Conservation (phyloP, 2,329 filamentous ascomycete species). For the Colletotrichum sp. region DNA sequence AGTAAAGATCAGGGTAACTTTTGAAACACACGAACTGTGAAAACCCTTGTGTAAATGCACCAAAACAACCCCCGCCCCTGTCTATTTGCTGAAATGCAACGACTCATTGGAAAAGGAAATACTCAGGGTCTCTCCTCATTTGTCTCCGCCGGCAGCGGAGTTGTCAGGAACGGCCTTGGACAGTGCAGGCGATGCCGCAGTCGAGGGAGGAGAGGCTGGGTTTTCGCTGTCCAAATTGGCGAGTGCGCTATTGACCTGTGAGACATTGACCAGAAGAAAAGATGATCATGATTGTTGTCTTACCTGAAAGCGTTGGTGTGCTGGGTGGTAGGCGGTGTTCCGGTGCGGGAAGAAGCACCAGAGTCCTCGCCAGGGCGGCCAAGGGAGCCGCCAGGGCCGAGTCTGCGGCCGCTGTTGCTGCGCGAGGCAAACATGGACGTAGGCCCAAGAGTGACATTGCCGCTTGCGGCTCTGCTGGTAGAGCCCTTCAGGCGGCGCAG, state of each 20-base stretch:
- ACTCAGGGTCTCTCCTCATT: slow-evolving; percentile 33
- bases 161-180: slow-evolving; percentile 65
- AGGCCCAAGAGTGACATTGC: slow-evolving; percentile 76
- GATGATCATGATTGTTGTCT: slow-evolving; percentile 35
- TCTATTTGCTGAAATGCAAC: slow-evolving; percentile 59
- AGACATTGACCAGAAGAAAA: slow-evolving; percentile 22
- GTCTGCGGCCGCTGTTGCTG: slow-evolving; percentile 85
- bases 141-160: slow-evolving; percentile 45
- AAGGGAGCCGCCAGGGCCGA: slow-evolving; percentile 77
- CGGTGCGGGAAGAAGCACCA: slow-evolving; percentile 84
- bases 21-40: slow-evolving; percentile 51
- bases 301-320: slow-evolving; percentile 95
- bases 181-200: slow-evolving; percentile 69
- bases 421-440: slow-evolving; percentile 88
- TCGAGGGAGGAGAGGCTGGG: slow-evolving; percentile 73
- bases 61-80: slow-evolving; percentile 47
- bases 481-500: slow-evolving; percentile 79
- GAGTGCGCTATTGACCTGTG: slow-evolving; percentile 52
- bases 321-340: slow-evolving; percentile 78
- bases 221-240: slow-evolving; percentile 67
- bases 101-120: slow-evolving; percentile 32
- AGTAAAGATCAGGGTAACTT: slow-evolving; percentile 49
- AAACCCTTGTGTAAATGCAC: slow-evolving; percentile 54
- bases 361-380: slow-evolving; percentile 83
- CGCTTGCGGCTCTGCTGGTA: slow-evolving; percentile 63